phyloP scores from a whole-genome alignment of 192 early-diverging fungal genomes.

The Rhizophagus prolifer region DNA sequence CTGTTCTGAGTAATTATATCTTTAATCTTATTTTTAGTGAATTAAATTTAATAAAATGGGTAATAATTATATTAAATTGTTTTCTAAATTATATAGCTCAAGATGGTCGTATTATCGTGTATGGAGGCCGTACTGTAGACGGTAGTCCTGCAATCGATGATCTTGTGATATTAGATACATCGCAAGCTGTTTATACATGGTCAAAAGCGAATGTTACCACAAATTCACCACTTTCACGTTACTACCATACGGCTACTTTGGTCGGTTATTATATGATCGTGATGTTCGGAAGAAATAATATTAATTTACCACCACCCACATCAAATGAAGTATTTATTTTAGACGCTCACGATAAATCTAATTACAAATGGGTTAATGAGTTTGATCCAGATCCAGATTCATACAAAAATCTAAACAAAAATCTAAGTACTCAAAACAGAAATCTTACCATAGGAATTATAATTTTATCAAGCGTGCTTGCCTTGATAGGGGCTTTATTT shows the following conservation, averaged over 20 bases:
- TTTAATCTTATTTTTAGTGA: not conserved
- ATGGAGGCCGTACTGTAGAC: not conserved
- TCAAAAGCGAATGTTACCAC: not conserved
- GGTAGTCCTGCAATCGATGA: not conserved
- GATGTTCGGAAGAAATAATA: not conserved
- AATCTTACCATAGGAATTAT: no score
- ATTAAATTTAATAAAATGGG: not conserved
- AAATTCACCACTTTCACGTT: no score
- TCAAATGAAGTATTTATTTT: not conserved
- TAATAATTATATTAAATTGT: not conserved
- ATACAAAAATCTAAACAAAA: no score
- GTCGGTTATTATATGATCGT: conserved; percentile 6
- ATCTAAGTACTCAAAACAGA: no score
- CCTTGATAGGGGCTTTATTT: no score
- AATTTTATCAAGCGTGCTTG: no score
- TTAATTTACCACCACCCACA: no score
- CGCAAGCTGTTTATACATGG: not conserved
- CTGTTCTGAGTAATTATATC: conserved; percentile 8
- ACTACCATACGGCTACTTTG: not conserved
- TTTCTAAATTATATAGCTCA: not conserved
- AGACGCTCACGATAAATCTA: not conserved
- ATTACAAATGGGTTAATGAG: conserved; percentile 6
- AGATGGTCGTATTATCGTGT: conserved; percentile 13
- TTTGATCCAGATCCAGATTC: not conserved
- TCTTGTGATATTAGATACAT: conserved; percentile 5